Evolutionary conservation across 805 yeast species (phyloP).

Genomic region (Suhomyces kilbournensis): DNA sequence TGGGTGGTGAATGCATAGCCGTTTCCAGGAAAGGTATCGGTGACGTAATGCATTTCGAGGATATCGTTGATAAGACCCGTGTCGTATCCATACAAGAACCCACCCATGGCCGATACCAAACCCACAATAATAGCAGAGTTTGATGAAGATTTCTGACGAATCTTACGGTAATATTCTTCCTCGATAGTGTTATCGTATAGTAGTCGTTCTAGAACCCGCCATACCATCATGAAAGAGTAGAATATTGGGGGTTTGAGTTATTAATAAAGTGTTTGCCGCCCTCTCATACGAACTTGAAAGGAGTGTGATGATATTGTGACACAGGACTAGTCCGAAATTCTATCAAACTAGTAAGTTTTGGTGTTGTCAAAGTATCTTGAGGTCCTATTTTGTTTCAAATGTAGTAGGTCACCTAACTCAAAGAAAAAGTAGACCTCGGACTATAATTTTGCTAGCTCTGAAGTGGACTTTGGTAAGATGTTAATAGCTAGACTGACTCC

Average conservation of each 20-base stretch:
- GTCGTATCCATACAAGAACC: constrained; percentile 85
- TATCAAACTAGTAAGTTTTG: background rate
- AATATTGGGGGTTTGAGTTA: background rate
- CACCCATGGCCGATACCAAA: constrained; percentile 83
- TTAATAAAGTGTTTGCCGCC: background rate
- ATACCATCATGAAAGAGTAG: background rate
- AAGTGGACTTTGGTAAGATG: background rate
- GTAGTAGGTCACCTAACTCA: background rate
- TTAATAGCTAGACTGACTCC: background rate
- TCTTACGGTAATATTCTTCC: constrained; percentile 35
- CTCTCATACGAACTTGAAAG: background rate
- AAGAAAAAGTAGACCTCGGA: background rate
- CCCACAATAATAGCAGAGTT: constrained; percentile 73
- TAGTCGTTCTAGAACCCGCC: constrained; percentile 18
- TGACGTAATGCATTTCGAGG: constrained; percentile 71
- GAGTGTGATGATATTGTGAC: background rate
- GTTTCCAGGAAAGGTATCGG: constrained; percentile 50
- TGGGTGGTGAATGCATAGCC: constrained; percentile 50
- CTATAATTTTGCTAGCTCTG: background rate
- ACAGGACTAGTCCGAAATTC: background rate
- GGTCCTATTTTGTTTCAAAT: background rate
- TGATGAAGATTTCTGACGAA: constrained; percentile 49
- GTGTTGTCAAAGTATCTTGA: background rate
- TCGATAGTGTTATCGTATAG: constrained; percentile 35
- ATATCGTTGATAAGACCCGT: constrained; percentile 83